These are phyloP conservation scores for Pythium pyrilobum DNA, from an alignment of 352 stramenopile genomes.

Conservation along the genomic window DNA sequence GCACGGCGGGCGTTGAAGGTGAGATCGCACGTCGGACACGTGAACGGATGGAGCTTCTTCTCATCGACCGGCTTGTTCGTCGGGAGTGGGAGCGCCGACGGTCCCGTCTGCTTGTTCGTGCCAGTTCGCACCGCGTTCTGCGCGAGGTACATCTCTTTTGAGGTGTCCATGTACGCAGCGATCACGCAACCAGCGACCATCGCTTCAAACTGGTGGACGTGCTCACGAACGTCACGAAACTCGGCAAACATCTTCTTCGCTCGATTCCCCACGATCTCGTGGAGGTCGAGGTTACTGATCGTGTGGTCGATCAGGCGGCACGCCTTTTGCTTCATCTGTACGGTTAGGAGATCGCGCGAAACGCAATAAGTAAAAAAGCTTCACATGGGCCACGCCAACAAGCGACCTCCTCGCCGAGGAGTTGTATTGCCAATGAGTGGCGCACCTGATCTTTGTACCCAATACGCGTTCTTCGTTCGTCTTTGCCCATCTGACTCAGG, in stretches of 20 bases:
- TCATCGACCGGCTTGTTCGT: conserved; percentile 82
- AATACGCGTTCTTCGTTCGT: conserved; percentile 92
- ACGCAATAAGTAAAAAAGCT: too few relatives aligned
- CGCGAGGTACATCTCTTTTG: conserved; percentile 83
- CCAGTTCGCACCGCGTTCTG: conserved; percentile 74
- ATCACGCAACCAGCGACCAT: conserved; percentile 89
- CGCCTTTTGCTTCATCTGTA: conserved; percentile 91
- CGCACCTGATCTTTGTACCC: conserved; percentile 96
- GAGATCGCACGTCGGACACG: conserved; percentile 70
- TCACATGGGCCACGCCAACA: too few relatives aligned
- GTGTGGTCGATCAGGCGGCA: conserved; percentile 88
- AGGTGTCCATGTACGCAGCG: conserved; percentile 78
- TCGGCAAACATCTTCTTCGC: conserved; percentile 96
- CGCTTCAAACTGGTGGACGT: conserved; percentile 94
- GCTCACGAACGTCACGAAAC: conserved; percentile 94
- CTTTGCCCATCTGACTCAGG: conserved; percentile 95
- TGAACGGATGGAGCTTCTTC: conserved; percentile 85
- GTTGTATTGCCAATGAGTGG: neutral
- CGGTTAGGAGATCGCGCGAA: too few relatives aligned
- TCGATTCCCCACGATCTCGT: conserved; percentile 93
- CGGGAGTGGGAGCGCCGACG: conserved; percentile 38
- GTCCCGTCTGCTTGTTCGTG: conserved; percentile 42
- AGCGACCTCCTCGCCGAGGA: neutral
- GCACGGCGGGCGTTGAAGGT: conserved; percentile 83
- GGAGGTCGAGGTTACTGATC: conserved; percentile 92